phyloP scores from a whole-genome alignment of 352 stramenopile species.

The Globisporangium irregulare region DNA sequence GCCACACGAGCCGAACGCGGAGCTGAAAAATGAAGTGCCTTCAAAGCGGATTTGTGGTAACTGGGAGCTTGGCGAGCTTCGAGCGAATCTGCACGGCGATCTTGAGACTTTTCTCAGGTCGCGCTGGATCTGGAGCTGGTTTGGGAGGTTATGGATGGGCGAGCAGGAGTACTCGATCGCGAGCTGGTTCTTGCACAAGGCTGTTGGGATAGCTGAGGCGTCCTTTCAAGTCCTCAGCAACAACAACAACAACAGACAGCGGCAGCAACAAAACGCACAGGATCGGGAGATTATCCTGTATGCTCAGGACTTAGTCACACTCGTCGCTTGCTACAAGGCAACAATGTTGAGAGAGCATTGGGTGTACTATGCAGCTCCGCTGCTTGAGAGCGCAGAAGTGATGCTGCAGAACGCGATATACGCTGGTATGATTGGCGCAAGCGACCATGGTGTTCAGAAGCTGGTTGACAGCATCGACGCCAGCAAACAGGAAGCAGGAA shows the following conservation, averaged over 20 bases:
- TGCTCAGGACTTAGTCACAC: constrained; percentile 29
- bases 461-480: not conserved
- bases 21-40: not conserved
- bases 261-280: not conserved
- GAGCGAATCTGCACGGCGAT: constrained; percentile 44
- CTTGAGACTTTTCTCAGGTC: constrained; percentile 41
- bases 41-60: constrained; percentile 28
- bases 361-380: constrained; percentile 5
- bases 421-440: not conserved
- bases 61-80: constrained; percentile 43
- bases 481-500: constrained; percentile 21
- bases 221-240: not conserved
- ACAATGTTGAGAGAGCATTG: constrained; percentile 24
- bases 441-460: constrained; percentile 2
- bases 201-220: constrained; percentile 2
- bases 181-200: constrained; percentile 42
- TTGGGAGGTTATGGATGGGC: constrained; percentile 31
- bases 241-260: not conserved
- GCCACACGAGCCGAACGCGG: not conserved
- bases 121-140: constrained; percentile 62
- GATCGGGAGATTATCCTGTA: not conserved
- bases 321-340: constrained; percentile 42
- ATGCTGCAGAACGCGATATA: constrained; percentile 11
- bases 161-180: constrained; percentile 49
- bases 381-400: constrained; percentile 19